Conservation (phyloP, 495 filamentous ascomycete genomes). For the Neurospora pannonica region DNA sequence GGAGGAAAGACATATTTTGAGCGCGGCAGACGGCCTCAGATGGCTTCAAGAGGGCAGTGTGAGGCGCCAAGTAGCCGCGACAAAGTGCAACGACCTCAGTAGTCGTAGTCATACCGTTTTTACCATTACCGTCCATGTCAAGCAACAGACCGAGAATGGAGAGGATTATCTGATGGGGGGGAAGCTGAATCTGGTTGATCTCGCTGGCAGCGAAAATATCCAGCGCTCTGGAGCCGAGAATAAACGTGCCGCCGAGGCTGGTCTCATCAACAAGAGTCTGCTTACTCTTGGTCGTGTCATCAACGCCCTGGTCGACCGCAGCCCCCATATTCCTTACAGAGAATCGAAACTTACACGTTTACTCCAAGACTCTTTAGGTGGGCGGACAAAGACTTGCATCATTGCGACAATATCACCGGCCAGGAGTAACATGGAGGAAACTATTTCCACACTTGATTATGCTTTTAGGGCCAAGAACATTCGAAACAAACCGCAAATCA, state of each 20-base stretch:
- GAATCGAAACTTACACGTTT: constrained; percentile 94
- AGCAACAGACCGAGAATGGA: constrained; percentile 62
- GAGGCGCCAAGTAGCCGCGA: constrained; percentile 91
- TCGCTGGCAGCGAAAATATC: constrained; percentile 96
- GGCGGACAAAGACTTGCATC: constrained; percentile 94
- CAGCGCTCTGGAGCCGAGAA: constrained; percentile 95
- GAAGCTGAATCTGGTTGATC: constrained; percentile 91
- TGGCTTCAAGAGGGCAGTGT: constrained; percentile 83
- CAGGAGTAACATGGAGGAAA: constrained; percentile 91
- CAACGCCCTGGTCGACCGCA: constrained; percentile 89
- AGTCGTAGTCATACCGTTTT: constrained; percentile 95
- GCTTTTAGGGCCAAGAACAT: constrained; percentile 98
- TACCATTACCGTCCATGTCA: constrained; percentile 82
- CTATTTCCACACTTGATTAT: constrained; percentile 94
- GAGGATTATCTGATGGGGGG: constrained; percentile 90
- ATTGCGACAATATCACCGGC: constrained; percentile 94
- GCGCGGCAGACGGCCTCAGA: constrained; percentile 72
- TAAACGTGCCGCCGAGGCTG: constrained; percentile 90
- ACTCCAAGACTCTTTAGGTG: constrained; percentile 91
- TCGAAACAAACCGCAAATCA: constrained; percentile 92
- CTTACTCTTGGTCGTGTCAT: constrained; percentile 93
- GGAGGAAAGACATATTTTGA: constrained; percentile 90
- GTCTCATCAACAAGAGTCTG: constrained; percentile 94
- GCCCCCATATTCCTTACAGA: constrained; percentile 86
- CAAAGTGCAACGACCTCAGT: constrained; percentile 96